Evolutionary conservation across 2,329 filamentous ascomycete genomes (phyloP), one percentile per base, ranked within the genome.

Genomic region (Shiraia sp.): DNA sequence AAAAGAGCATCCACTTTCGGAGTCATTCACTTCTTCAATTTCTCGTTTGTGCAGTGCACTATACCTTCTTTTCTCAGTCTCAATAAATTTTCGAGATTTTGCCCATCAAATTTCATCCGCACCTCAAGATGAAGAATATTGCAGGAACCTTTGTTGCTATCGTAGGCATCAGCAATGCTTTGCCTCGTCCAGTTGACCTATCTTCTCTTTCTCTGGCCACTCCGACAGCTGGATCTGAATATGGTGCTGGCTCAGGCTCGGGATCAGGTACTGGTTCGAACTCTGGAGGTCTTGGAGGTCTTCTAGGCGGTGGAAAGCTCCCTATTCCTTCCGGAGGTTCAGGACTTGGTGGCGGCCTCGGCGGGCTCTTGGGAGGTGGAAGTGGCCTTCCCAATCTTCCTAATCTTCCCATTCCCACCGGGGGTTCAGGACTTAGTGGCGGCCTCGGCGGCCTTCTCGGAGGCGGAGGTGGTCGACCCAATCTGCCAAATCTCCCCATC

Each of bases 71-170:
- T 10, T 25, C 15, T 39, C 17, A 12, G n/a, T n/a, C n/a, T n/a
- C n/a, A n/a, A n/a, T n/a, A n/a, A n/a, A n/a, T n/a, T n/a, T n/a
- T n/a, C n/a, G n/a, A n/a, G n/a, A n/a, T n/a, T 32, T 32, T 17
- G 17, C 10, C 30, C 12, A 16, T 32, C n/a, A 8, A 13, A 12
- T 34, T n/a, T 34, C n/a, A 15, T 32, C 3, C 15, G 31, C 1
- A 9, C 7, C 3, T 19, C 44, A 55, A 51, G n/a, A 65, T 64
- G 62, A 65, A 57, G 42, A 58, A 55, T 45, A 44, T 52, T 5
- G 42, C 50, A 22, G 44, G 36, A 10, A 47, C 45, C 4, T 4
- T 61, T 24, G 19, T 62, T 13, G 48, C 47, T 25, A 42, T 64
- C 9, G 55, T 50, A 3, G 55, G 59, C 31, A 22, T 56, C 8